A percentile compares a stretch with the other conserved stretches of the same genome.
Conservation (phyloP, 495 filamentous ascomycete genomes). For the Aspergillus ellipticus region DNA sequence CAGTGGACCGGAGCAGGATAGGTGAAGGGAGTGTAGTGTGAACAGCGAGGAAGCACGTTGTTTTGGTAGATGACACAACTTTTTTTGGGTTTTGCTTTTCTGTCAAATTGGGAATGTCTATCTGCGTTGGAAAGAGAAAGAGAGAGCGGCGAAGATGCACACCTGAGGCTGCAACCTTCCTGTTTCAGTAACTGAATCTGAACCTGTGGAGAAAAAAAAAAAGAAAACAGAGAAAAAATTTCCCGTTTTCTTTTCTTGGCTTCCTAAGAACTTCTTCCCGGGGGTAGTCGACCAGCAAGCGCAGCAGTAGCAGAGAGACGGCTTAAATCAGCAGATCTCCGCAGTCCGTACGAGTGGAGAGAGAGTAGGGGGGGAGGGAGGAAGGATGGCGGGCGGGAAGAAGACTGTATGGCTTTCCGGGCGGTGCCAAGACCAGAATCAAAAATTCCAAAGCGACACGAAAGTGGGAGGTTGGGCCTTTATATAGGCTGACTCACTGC, state of each 20-base stretch:
- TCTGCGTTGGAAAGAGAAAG: conserved; percentile 30
- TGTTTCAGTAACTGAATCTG: conserved; percentile 26
- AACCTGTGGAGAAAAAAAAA: conserved; percentile 9
- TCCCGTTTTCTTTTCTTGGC: conserved; percentile 10
- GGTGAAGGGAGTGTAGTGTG: conserved; percentile 17
- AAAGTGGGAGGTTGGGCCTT: conserved; percentile 46
- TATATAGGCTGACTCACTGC: conserved; percentile 47
- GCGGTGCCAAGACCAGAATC: conserved; percentile 48
- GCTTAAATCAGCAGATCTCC: conserved; percentile 15
- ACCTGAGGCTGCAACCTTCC: conserved; percentile 28
- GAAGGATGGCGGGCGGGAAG: conserved; percentile 27
- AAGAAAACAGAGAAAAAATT: conserved; percentile 12
- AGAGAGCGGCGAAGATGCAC: conserved; percentile 25
- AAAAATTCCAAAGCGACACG: conserved; percentile 28
- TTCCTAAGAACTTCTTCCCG: conserved; percentile 20
- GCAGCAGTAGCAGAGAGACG: conserved; percentile 14
- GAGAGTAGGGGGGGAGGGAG: conserved; percentile 19
- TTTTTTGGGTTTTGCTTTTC: conserved; percentile 24
- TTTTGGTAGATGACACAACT: conserved; percentile 7
- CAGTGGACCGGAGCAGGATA: conserved; percentile 13
- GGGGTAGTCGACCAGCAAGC: conserved; percentile 11
- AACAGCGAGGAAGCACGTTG: conserved; percentile 20
- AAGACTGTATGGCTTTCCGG: conserved; percentile 33
- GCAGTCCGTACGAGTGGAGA: conserved; percentile 12
- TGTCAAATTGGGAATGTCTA: conserved; percentile 31